Evolutionary conservation across 2,329 filamentous ascomycete genomes (phyloP).

Genomic region (Fusarium tuaranense): DNA sequence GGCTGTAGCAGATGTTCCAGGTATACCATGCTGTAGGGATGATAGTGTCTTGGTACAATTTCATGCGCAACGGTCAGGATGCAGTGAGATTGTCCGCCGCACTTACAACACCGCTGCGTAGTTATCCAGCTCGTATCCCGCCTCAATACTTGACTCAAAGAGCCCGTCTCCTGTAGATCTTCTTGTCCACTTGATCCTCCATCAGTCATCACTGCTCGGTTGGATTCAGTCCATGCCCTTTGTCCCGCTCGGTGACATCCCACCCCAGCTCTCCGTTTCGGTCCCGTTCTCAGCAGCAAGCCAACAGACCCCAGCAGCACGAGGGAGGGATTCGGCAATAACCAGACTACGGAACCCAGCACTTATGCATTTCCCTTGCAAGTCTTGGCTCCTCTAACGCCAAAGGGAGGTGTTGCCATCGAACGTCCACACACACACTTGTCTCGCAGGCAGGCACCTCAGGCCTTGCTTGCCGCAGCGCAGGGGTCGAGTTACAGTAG

Average conservation of each 20-base stretch:
- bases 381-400: slow-evolving; percentile 11
- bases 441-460: slow-evolving; percentile 2
- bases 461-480: slow-evolving; percentile 21
- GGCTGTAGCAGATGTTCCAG: neutral
- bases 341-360: slow-evolving; percentile 1
- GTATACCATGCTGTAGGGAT: slow-evolving; percentile 2
- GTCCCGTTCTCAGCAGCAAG: slow-evolving; percentile 5
- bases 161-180: slow-evolving; percentile 22
- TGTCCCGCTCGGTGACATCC: slow-evolving; percentile 32
- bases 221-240: neutral
- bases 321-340: slow-evolving; percentile 27
- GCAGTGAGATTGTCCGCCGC: neutral
- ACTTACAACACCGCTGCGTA: neutral
- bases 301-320: slow-evolving; percentile 4
- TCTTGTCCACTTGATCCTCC: neutral
- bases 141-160: neutral
- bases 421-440: neutral
- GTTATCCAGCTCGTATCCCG: neutral
- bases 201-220: neutral
- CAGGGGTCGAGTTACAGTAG: slow-evolving; percentile 23
- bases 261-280: slow-evolving; percentile 11
- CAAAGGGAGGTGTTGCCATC: slow-evolving; percentile 29
- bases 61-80: neutral
- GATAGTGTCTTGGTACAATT: neutral
- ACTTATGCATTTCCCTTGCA: neutral